Base-by-base conservation (phyloP, 1,284 basidiomycete genomes). In the Puccinia triticina region DNA sequence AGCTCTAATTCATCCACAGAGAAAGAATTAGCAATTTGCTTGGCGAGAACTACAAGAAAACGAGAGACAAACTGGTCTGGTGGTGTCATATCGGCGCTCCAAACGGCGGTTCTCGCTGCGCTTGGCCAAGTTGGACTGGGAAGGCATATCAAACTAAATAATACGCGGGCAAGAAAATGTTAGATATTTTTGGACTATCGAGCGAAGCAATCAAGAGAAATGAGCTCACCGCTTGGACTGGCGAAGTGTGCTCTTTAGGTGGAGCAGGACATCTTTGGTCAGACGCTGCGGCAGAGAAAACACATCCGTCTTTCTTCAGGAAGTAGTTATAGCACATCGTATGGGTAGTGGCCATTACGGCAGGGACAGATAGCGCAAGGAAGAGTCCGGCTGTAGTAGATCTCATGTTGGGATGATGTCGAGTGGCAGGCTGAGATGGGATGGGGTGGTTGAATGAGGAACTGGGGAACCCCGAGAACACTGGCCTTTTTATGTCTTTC, bases 261-360 rank as follows among this genome's bases (percentile, higher is more conserved):
- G 61, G 32, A 26, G 77, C 53, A 55, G 32, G 21, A n/a, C 77
- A 80, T 21, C 77, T 32, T n/a, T 29, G 37, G 8, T 57, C 43
- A 4, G 53, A 21, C 14, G 32, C 48, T 29, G 77, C 77, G 37
- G 77, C 32, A 23, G 48, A 43, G 26, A 40, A 59, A 2, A 80
- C 77, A 34, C 77, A 80, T 32, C 37, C 26, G n/a, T 80, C 77
- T 48, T 80, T 80, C 40, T 80, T 7, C 66, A 80, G 23, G 55
- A 80, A 80, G 53, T 72, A 72, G 32, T 80, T 80, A 40, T 40
- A 80, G 34, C 77, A 80, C 16, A 37, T 46, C 2, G 77, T 72
- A 21, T 80, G 77, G 11, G 71, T 40, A 2, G 77, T 80, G 34
- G 77, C 77, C 46, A 66, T 48, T 43, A 48, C 67, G 43, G 40